Base-by-base conservation (phyloP, 1,284 basidiomycete species). In the Phellinidium pouzarii region DNA sequence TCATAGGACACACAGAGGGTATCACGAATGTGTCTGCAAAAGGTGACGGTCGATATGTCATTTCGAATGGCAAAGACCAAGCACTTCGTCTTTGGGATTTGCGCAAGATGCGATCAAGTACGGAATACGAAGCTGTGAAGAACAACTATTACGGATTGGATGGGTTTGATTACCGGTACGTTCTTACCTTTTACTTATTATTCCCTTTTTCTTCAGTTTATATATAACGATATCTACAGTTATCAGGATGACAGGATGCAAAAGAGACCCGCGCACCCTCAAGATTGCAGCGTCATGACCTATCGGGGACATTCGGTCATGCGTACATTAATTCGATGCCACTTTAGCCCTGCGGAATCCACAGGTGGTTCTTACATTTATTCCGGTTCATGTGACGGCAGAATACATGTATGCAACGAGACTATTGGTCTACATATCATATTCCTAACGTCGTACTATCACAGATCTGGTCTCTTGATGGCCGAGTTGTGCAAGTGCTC, bases 61-160 rank as follows among this genome's bases (percentile, higher is more conserved):
- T 98, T 34, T 94, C 90, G n/a, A 99, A 99, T 64, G 93, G 93
- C 45, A 99, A 99, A 68, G 96, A 99, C 65, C 95, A 98, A 65
- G 83, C 89, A 1, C 73, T 92, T 50, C 84, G 93, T 23, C 70
- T 99, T 26, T 99, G 95, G 90, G 95, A 99, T 69, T 71, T 99
- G 47, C 84, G 95, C 37, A 93, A 87, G 71, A 96, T 99, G 94
- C 77, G 84, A 37, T 80, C 74, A 51, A 85, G 79, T 60, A 65
- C 72, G 8, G 85, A 93, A 29, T 88, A 85, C 59, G 82, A 89
- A 48, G 62, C 63, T 9, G 76, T 83, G 50, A 68, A 70, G 29
- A 61, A 71, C 45, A 69, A 67, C 9, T 60, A 69, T 53, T 93
- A 86, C 65, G 86, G 87, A 4, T 73, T 82, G 56, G 64, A 64